Conservation (phyloP, 768 basidiomycete species). For the Suillus sp. region DNA sequence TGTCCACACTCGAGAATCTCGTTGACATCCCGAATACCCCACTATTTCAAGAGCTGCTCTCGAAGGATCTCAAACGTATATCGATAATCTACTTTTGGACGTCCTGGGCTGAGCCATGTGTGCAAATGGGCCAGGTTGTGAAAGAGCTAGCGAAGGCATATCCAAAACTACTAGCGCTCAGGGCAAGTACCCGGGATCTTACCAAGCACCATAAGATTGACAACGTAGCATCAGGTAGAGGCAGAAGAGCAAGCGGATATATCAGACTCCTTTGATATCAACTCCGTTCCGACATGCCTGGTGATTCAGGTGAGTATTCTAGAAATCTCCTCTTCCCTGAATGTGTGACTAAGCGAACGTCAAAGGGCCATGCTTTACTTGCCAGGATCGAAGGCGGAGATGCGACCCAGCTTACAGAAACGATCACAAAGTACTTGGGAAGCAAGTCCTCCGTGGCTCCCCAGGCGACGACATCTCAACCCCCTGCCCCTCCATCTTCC, state of each 20-base stretch:
- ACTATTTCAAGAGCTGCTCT: constrained; percentile 76
- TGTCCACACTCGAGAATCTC: constrained; percentile 40
- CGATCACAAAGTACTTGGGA: constrained; percentile 59
- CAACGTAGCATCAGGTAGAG: constrained; percentile 57
- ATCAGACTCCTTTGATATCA: constrained; percentile 88
- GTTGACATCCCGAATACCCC: constrained; percentile 57
- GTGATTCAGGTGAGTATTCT: constrained; percentile 67
- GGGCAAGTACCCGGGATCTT: constrained; percentile 47
- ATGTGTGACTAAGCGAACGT: constrained; percentile 1
- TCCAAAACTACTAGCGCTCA: constrained; percentile 67
- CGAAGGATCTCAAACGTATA: constrained; percentile 73
- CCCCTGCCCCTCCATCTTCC: constrained; percentile 22
- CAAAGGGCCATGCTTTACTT: constrained; percentile 87
- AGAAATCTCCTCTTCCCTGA: background rate
- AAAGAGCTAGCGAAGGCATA: constrained; percentile 74
- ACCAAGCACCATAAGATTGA: background rate
- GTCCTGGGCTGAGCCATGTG: constrained; percentile 89
- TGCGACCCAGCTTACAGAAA: constrained; percentile 58
- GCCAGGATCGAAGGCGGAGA: constrained; percentile 81
- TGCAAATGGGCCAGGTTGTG: constrained; percentile 83
- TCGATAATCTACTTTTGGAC: constrained; percentile 96
- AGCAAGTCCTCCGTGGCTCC: constrained; percentile 28
- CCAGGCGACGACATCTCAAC: constrained; percentile 11
- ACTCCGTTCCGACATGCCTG: constrained; percentile 84
- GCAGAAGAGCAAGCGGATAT: constrained; percentile 83